Base-by-base conservation (phyloP, 306 rosid species). In the Medicago arabica region DNA sequence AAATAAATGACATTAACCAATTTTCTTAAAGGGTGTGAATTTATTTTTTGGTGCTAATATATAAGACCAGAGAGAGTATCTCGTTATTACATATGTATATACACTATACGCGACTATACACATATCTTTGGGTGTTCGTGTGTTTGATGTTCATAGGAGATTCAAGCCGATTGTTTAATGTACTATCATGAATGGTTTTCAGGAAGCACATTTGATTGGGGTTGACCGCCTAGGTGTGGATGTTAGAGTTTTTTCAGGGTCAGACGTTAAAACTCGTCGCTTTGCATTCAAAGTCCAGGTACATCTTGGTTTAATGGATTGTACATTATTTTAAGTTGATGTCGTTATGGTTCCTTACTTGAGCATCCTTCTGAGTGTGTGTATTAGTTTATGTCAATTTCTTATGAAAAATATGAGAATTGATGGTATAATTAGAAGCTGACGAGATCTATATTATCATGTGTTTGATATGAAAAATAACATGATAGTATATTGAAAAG, bases 171-270 rank as follows among this genome's bases (percentile, higher is more conserved):
- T 71, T 71, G 21, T 64, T 76, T 69, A 67, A 59, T 50, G 75
- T 64, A 46, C 47, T 75, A 71, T 50, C 67, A 2, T 51, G 67
- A 38, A 69, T 63, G 85, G 83, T 65, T 80, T 83, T 38, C 79
- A 94, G 98, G 92, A 87, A 80, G 98, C 98, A 73, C 80, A 65
- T 81, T 85, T 94, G 84, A 85, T 92, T 47, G 97, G 98, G 57
- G 88, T 94, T 59, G 98, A 94, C 86, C 85, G 95, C 80, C 93
- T 94, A 70, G 98, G 98, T 77, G 69, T 94, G 88, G 97, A 94
- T 81, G 92, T 92, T 66, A 87, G 98, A 81, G 84, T 92, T 67
- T 81, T 82, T 51, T 79, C 84, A 2, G 97, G 96, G 69, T 66
- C 74, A 70, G 93, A 92, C 83, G 89, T 94, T 38, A 89, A 85